Evolutionary conservation across 179 eudicot genomes (phyloP).

Genomic region (Silene coronaria): DNA sequence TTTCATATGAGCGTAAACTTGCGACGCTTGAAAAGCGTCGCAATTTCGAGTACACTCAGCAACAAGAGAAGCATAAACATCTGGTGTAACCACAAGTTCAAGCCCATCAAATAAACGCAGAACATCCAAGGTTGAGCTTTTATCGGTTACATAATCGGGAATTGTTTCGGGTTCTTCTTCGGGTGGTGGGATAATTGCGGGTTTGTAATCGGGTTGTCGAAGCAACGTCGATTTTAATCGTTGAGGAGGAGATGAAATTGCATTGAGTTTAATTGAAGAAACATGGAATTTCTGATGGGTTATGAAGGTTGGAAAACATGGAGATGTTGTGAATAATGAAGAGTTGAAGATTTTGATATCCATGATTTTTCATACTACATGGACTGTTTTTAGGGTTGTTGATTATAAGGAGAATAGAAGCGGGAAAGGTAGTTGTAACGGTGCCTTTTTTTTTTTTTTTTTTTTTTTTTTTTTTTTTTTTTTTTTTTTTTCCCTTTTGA

Average conservation of each 20-base stretch:
- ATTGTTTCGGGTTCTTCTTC: neutral
- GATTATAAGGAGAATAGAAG: neutral
- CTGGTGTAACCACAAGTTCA: slow-evolving; percentile 36
- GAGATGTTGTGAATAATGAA: neutral
- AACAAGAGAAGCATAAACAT: slow-evolving; percentile 49
- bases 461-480: too few relatives aligned
- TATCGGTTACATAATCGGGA: neutral
- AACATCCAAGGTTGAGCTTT: slow-evolving; percentile 36
- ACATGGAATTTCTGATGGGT: neutral
- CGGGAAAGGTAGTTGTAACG: slow-evolving; percentile 18
- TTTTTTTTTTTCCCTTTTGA: too few relatives aligned
- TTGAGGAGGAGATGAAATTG: neutral
- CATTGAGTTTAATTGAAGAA: neutral
- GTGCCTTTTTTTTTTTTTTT: too few relatives aligned
- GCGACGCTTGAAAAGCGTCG: slow-evolving; percentile 32
- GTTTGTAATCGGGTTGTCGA: slow-evolving; percentile 12
- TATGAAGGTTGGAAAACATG: neutral
- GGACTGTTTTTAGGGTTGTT: neutral
- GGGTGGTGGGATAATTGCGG: neutral
- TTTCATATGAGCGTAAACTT: slow-evolving; percentile 36
- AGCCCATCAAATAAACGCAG: slow-evolving; percentile 56
- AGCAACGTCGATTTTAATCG: slow-evolving; percentile 1
- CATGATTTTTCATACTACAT: slow-evolving; percentile 9
- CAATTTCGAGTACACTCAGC: slow-evolving; percentile 44
- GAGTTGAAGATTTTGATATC: neutral